These are phyloP conservation scores for Beta corolliflora DNA, from an alignment of 179 eudicot genomes.

Conservation along the genomic window DNA sequence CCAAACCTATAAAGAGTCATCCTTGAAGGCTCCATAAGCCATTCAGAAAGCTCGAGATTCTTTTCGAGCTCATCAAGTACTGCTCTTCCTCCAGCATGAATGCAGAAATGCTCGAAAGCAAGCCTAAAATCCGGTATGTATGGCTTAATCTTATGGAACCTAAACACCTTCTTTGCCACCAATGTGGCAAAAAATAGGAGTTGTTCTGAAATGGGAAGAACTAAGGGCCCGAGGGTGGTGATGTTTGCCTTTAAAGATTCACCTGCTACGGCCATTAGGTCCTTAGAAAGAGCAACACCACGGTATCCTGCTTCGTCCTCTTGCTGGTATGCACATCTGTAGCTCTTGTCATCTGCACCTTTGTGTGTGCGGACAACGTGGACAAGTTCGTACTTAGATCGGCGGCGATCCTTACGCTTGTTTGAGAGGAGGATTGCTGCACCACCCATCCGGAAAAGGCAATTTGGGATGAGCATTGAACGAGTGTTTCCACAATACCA, in stretches of 20 bases:
- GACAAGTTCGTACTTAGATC: slow-evolving; percentile 35
- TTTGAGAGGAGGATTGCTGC: slow-evolving; percentile 40
- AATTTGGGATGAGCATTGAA: slow-evolving; percentile 39
- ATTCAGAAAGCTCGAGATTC: slow-evolving; percentile 22
- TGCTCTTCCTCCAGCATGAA: slow-evolving; percentile 41
- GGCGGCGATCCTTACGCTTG: slow-evolving; percentile 16
- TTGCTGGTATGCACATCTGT: slow-evolving; percentile 33
- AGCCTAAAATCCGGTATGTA: slow-evolving; percentile 37
- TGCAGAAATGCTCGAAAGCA: slow-evolving; percentile 41
- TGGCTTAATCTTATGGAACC: slow-evolving; percentile 24
- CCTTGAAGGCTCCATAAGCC: slow-evolving; percentile 39
- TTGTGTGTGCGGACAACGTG: slow-evolving; percentile 38
- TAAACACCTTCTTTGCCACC: slow-evolving; percentile 22
- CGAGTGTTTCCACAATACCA: slow-evolving; percentile 40
- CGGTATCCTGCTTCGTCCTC: slow-evolving; percentile 25
- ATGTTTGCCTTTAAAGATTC: slow-evolving; percentile 37
- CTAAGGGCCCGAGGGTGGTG: slow-evolving; percentile 35
- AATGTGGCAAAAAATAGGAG: slow-evolving; percentile 20
- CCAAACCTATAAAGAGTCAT: slow-evolving; percentile 43
- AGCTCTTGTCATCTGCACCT: slow-evolving; percentile 33
- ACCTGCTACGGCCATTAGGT: slow-evolving; percentile 37
- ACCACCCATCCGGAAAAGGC: slow-evolving; percentile 44
- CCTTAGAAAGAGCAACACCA: slow-evolving; percentile 36
- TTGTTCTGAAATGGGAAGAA: slow-evolving; percentile 37
- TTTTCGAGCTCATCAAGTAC: slow-evolving; percentile 37